Percentiles rank a stretch among this genome's conserved stretches.
phyloP scores from a whole-genome alignment of 1,284 basidiomycete genomes.

The Papiliotrema fonsecae region DNA sequence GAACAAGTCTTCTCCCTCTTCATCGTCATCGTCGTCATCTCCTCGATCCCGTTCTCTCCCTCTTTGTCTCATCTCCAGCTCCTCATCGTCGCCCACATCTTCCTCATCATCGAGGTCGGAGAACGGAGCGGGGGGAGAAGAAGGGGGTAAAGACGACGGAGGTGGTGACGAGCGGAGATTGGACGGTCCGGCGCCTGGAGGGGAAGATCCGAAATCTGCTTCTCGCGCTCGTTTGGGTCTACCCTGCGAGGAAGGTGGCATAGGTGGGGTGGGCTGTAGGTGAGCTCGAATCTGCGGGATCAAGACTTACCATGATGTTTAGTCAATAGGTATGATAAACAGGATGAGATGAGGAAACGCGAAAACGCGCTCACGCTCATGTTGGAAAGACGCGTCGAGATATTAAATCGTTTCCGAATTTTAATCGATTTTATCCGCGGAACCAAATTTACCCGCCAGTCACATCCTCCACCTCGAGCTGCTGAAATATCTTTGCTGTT shows the following conservation, averaged over 20 bases:
- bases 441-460: not conserved
- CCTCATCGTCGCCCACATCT: conserved; percentile 65
- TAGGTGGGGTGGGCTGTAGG: conserved; percentile 23
- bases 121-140: conserved; percentile 74
- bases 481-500: not conserved
- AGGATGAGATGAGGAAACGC: not conserved
- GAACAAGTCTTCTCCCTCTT: conserved; percentile 82
- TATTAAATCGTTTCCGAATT: not conserved
- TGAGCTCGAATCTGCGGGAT: conserved; percentile 4
- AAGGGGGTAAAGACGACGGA: conserved; percentile 44
- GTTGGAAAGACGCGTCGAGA: not conserved
- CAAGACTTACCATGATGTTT: conserved; percentile 7
- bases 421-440: not conserved
- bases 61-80: conserved; percentile 54
- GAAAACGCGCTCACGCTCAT: not conserved
- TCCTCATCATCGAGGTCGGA: conserved; percentile 84
- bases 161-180: conserved; percentile 24
- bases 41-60: conserved; percentile 55
- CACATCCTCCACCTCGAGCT: not conserved
- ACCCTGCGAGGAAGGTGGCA: conserved; percentile 34
- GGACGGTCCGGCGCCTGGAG: conserved; percentile 29
- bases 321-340: not conserved
- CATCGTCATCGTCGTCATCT: conserved; percentile 58
- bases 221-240: conserved; percentile 40
- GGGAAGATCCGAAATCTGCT: conserved; percentile 12